Evolutionary conservation across 768 basidiomycete genomes (phyloP).

Genomic region (Lactifluus volemus): DNA sequence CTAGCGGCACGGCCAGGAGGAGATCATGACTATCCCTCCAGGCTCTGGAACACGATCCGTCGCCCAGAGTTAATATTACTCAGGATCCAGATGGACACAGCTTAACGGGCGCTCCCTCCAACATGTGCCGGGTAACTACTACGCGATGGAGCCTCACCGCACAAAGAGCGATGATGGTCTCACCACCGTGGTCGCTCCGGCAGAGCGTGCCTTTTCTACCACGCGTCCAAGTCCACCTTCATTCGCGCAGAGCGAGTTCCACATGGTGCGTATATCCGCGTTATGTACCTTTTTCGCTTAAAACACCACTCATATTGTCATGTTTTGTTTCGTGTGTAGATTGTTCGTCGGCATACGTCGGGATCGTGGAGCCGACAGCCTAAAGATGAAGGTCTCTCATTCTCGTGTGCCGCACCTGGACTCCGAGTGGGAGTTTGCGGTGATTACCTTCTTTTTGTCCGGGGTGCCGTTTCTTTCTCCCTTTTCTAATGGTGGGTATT

Average conservation of each 20-base stretch:
- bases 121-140: no score
- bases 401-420: conserved; percentile 10
- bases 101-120: neutral
- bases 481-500: neutral
- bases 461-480: neutral
- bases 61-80: neutral
- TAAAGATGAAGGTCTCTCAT: conserved; percentile 15
- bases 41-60: neutral
- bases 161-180: neutral
- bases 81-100: neutral
- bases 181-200: neutral
- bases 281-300: no score
- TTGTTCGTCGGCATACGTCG: conserved; percentile 18
- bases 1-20: no score
- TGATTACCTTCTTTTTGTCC: neutral
- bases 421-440: conserved; percentile 18
- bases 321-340: neutral
- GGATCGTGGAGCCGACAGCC: conserved; percentile 7
- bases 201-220: neutral
- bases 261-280: neutral
- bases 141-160: neutral
- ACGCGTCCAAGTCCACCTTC: neutral
- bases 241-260: conserved; percentile 16
- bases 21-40: no score
- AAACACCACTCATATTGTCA: no score